These are phyloP conservation scores for Eragrostis tef DNA, from an alignment of 202 grass and related monocot genomes.

Conservation along the genomic window DNA sequence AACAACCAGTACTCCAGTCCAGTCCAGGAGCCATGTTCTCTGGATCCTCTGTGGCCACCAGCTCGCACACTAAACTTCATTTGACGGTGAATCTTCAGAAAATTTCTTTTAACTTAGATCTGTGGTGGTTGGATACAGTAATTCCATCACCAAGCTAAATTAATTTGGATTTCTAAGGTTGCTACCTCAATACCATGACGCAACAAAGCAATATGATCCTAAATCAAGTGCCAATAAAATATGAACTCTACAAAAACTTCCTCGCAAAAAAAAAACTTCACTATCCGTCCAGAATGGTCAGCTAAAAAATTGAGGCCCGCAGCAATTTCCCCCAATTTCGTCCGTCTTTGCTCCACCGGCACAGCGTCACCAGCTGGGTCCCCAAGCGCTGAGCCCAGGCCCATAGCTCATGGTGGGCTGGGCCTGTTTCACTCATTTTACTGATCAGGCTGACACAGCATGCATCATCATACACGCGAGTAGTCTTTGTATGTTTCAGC, in stretches of 20 bases:
- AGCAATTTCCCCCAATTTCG: not conserved
- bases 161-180: not conserved
- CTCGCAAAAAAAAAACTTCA: not conserved
- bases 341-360: conserved; percentile 25
- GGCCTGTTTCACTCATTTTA: not conserved
- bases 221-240: not conserved
- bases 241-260: not conserved
- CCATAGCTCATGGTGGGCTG: not conserved
- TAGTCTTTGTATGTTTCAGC: too few species aligned
- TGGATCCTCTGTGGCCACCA: conserved; percentile 32
- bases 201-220: not conserved
- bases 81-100: not conserved
- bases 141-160: not conserved
- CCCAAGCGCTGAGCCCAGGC: not conserved
- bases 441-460: not conserved
- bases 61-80: too few species aligned
- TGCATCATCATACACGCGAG: not conserved
- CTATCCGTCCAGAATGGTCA: not conserved
- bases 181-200: not conserved
- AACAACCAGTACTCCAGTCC: not conserved
- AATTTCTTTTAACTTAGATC: too few species aligned
- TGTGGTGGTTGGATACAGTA: not conserved
- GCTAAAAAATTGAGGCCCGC: not conserved
- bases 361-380: conserved; percentile 20
- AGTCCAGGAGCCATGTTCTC: not conserved